Evolutionary conservation across 139 green algal genomes (phyloP).

Genomic region (Gonium pectorale): DNA sequence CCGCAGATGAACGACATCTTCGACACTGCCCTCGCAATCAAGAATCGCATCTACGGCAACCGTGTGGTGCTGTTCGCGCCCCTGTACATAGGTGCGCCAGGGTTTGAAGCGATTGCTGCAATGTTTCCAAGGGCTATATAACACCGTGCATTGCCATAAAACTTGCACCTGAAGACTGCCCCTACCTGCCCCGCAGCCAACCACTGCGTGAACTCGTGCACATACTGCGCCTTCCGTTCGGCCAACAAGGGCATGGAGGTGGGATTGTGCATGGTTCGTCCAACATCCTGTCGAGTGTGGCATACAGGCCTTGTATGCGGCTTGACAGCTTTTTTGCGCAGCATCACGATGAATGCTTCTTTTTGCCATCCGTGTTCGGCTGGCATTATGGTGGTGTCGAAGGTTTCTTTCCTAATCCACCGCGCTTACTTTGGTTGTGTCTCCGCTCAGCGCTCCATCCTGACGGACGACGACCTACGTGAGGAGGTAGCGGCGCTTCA

Average conservation of each 20-base stretch:
- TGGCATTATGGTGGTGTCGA: no score
- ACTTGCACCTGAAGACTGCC: neutral
- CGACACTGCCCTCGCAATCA: slow-evolving; percentile 77
- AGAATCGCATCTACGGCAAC: slow-evolving; percentile 84
- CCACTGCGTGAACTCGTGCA: slow-evolving; percentile 81
- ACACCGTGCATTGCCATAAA: no score
- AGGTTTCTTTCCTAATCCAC: no score
- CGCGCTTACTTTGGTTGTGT: no score
- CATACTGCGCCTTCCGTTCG: slow-evolving; percentile 78
- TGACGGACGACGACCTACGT: slow-evolving; percentile 62
- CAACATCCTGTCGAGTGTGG: no score
- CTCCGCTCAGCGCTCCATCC: slow-evolving; percentile 47
- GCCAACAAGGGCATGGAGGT: slow-evolving; percentile 67
- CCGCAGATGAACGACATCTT: slow-evolving; percentile 66
- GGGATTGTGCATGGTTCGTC: no score
- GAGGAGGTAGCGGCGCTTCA: slow-evolving; percentile 73
- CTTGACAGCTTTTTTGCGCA: no score
- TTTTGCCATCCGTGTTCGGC: no score
- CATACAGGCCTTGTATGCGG: no score
- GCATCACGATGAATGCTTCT: no score
- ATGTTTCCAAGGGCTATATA: no score
- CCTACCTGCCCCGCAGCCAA: slow-evolving; percentile 55
- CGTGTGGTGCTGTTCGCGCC: slow-evolving; percentile 83
- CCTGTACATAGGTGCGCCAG: slow-evolving; percentile 68
- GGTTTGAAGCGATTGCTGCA: no score